These are phyloP conservation scores for Lepidium campestre DNA, from an alignment of 441 rosid genomes.

Conservation along the genomic window DNA sequence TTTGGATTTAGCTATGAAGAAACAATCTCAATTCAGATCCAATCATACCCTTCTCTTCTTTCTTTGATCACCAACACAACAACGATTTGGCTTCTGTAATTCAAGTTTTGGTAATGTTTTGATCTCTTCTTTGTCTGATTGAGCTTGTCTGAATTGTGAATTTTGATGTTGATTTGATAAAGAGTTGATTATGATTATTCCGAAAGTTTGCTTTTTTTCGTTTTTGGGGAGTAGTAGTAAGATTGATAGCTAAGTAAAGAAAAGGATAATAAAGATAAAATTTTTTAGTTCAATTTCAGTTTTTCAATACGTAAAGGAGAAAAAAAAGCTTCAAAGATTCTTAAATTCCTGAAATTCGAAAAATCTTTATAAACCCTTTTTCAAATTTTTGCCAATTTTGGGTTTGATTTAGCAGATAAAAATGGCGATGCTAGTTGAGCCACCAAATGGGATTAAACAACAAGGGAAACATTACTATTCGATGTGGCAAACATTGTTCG, in stretches of 20 bases:
- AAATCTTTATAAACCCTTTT: constrained; percentile 20
- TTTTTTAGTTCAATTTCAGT: background rate
- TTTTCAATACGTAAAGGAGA: constrained; percentile 13
- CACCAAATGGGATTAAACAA: constrained; percentile 52
- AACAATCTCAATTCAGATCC: constrained; percentile 27
- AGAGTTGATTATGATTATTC: constrained; percentile 11
- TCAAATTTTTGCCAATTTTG: background rate
- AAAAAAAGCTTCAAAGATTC: constrained; percentile 29
- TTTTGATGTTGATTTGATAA: background rate
- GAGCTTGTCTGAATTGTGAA: background rate
- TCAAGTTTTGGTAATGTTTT: background rate
- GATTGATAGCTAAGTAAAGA: constrained; percentile 27
- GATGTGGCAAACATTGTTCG: constrained; percentile 69
- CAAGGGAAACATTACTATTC: constrained; percentile 58
- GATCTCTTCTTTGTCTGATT: background rate
- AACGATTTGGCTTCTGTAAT: constrained; percentile 9
- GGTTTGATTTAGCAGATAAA: constrained; percentile 13
- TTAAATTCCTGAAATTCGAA: background rate
- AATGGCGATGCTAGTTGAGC: constrained; percentile 66
- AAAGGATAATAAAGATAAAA: background rate
- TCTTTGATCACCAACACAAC: constrained; percentile 9
- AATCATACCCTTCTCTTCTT: constrained; percentile 19
- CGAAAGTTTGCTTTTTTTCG: constrained; percentile 19
- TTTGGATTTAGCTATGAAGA: constrained; percentile 18
- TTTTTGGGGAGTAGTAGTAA: constrained; percentile 18